Evolutionary conservation across 1,284 basidiomycete genomes (phyloP).

Genomic region (Trichosporon coremiiforme): DNA sequence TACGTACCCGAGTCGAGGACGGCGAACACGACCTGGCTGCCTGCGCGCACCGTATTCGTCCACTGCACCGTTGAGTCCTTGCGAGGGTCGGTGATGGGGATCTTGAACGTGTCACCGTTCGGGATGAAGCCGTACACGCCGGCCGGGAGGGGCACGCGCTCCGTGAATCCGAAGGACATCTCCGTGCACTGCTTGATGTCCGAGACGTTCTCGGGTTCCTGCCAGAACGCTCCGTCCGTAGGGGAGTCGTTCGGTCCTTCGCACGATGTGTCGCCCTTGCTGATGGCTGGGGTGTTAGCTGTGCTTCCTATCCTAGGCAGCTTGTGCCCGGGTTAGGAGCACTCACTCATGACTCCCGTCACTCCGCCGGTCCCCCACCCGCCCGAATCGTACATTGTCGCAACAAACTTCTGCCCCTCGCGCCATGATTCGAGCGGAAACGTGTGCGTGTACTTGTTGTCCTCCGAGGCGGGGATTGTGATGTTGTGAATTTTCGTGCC

Average conservation of each 20-base stretch:
- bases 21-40: background rate
- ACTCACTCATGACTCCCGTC: background rate
- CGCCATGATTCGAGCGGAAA: background rate
- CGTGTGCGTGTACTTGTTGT: background rate
- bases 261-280: background rate
- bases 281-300: background rate
- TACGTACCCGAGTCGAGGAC: background rate
- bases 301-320: too few relatives aligned
- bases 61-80: background rate
- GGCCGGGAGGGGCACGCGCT: background rate
- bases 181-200: background rate
- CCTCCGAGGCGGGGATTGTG: background rate
- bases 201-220: background rate
- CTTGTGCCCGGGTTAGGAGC: background rate
- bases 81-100: background rate
- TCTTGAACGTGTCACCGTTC: background rate
- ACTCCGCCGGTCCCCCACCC: background rate
- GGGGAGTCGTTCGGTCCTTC: background rate
- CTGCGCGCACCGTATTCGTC: background rate
- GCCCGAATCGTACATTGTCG: background rate
- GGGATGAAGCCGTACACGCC: background rate
- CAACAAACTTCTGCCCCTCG: background rate
- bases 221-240: background rate
- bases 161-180: background rate
- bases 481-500: background rate